These are phyloP conservation scores for Chlorella sp. DNA, from an alignment of 139 green algal species.

Conservation along the genomic window DNA sequence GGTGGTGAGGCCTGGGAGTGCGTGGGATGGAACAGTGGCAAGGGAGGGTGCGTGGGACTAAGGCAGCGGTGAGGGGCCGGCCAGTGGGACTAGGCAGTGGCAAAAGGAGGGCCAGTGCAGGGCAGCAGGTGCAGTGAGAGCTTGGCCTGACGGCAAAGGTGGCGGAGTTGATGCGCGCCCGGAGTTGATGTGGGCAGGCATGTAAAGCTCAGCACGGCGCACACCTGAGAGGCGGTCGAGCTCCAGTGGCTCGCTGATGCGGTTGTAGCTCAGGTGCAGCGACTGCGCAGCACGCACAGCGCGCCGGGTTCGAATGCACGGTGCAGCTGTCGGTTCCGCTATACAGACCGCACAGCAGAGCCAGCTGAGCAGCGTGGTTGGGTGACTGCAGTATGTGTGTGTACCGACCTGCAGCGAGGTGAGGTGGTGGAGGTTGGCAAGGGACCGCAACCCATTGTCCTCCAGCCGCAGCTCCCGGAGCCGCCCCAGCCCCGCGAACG, in stretches of 20 bases:
- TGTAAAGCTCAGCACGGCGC: too few relatives aligned
- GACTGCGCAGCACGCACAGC: constrained; percentile 15
- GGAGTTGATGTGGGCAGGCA: too few relatives aligned
- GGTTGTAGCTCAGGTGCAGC: constrained; percentile 53
- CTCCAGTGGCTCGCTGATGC: constrained; percentile 48
- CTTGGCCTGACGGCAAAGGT: background rate
- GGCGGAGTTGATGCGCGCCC: background rate
- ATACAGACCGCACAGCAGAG: background rate
- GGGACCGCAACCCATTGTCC: constrained; percentile 49
- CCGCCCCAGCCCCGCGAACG: constrained; percentile 25
- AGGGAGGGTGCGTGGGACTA: background rate
- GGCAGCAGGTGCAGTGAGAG: background rate
- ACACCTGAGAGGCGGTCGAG: constrained; percentile 39
- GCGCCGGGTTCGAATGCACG: background rate
- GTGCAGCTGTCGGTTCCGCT: background rate
- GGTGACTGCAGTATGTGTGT: background rate
- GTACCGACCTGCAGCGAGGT: constrained; percentile 42
- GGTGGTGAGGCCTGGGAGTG: constrained; percentile 13
- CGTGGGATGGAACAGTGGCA: too few relatives aligned
- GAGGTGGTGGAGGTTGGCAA: constrained; percentile 39
- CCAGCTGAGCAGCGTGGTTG: background rate
- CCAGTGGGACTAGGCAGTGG: background rate
- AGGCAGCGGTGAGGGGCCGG: background rate
- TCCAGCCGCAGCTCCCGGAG: constrained; percentile 51
- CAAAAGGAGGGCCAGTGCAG: background rate